Evolutionary conservation across 106 monocot genomes (phyloP).

Genomic region (Narthecium ossifragum): DNA sequence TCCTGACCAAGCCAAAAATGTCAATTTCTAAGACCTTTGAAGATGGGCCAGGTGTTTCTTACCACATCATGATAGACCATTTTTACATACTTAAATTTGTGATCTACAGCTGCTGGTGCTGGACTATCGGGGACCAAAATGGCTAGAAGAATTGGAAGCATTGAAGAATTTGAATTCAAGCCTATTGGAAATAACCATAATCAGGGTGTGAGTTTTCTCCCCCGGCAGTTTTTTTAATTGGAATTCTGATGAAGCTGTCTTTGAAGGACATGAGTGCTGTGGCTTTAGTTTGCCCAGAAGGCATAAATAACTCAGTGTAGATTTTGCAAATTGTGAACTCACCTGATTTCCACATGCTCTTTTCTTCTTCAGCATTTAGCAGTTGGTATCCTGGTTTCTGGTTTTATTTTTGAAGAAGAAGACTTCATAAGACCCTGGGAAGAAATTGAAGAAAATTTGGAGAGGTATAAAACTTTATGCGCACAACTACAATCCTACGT

Average conservation of each 20-base stretch:
- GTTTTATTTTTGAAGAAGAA: conserved; percentile 74
- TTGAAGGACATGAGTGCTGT: neutral
- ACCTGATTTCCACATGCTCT: conserved; percentile 6
- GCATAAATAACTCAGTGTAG: neutral
- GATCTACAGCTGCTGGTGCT: conserved; percentile 90
- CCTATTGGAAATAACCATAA: conserved; percentile 82
- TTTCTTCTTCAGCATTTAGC: conserved; percentile 73
- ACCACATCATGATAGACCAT: no score
- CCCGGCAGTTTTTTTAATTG: conserved; percentile 1
- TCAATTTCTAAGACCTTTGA: no score
- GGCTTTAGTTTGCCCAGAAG: conserved; percentile 2
- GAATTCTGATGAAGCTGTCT: neutral
- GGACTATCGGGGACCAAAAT: conserved; percentile 97
- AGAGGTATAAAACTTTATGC: conserved; percentile 50
- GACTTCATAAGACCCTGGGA: conserved; percentile 95
- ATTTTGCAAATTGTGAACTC: neutral
- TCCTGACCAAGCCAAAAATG: no score
- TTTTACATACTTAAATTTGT: neutral
- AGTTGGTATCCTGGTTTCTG: conserved; percentile 80
- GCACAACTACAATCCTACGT: no score
- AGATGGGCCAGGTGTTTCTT: no score
- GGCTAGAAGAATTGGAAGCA: conserved; percentile 84
- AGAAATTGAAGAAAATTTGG: conserved; percentile 52
- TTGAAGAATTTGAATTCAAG: conserved; percentile 97
- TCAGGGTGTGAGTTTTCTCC: conserved; percentile 78